phyloP scores from a whole-genome alignment of 2,329 filamentous ascomycete genomes.

The Cladosporium austrohemisphaericum region DNA sequence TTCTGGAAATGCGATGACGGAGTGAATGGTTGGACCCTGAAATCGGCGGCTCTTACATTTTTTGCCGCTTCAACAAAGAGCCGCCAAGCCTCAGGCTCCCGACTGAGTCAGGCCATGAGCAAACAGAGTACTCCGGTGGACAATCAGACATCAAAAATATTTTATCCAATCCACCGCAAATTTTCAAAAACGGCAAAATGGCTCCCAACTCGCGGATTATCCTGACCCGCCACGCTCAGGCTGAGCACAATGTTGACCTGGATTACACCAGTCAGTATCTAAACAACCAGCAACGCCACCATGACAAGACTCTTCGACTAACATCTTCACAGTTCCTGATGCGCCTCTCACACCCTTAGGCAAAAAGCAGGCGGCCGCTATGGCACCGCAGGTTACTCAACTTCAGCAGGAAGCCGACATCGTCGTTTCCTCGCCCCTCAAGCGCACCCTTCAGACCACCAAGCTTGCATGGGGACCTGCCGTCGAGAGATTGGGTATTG shows the following conservation, averaged over 20 bases:
- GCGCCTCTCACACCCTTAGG: constrained; percentile 32
- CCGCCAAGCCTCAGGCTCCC: neutral
- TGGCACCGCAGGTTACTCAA: constrained; percentile 24
- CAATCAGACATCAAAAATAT: neutral
- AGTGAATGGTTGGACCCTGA: neutral
- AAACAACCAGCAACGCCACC: neutral
- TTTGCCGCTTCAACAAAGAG: neutral
- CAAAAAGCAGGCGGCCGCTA: constrained; percentile 32
- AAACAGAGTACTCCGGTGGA: neutral
- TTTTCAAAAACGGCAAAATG: constrained; percentile 20
- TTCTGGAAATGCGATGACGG: neutral
- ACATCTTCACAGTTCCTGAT: constrained; percentile 26
- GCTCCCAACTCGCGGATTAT: constrained; percentile 33
- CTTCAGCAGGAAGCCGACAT: constrained; percentile 28
- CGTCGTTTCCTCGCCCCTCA: constrained; percentile 30
- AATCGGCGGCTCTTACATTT: neutral
- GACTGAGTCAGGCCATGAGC: constrained; percentile 11
- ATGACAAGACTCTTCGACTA: neutral
- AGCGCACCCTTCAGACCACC: constrained; percentile 33
- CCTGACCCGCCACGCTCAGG: constrained; percentile 31
- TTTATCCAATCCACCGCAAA: neutral
- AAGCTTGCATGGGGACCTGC: constrained; percentile 29
- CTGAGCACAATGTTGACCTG: constrained; percentile 33
- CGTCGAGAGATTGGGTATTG: constrained; percentile 25
- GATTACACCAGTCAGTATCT: constrained; percentile 32